Evolutionary conservation across 805 yeast genomes (phyloP).

Genomic region (Myxozyma neglecta): DNA sequence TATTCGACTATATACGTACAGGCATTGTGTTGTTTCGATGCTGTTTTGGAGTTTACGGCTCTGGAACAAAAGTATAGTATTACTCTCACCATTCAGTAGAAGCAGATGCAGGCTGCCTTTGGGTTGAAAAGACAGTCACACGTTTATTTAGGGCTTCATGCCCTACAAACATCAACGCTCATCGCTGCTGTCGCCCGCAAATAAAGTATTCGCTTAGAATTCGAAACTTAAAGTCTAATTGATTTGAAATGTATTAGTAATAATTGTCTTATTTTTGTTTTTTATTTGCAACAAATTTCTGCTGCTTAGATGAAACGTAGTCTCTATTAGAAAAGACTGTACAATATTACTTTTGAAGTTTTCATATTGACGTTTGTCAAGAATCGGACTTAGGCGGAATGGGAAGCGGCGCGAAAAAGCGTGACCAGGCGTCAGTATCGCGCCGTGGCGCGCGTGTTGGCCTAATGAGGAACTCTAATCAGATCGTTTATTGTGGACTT

Average conservation of each 20-base stretch:
- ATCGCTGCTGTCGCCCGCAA: neutral
- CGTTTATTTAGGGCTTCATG: neutral
- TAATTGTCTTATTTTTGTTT: neutral
- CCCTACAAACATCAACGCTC: neutral
- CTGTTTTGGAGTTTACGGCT: neutral
- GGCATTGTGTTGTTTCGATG: conserved; percentile 12
- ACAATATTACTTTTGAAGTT: too few species aligned
- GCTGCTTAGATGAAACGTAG: neutral
- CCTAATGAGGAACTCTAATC: conserved; percentile 14
- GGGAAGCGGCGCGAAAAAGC: conserved; percentile 3
- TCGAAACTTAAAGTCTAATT: neutral
- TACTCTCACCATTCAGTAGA: neutral
- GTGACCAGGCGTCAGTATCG: conserved; percentile 9
- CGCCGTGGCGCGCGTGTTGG: conserved; percentile 11
- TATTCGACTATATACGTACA: neutral
- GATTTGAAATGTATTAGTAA: neutral
- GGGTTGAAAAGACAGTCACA: conserved; percentile 15
- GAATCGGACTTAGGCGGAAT: neutral
- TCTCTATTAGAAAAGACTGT: too few species aligned
- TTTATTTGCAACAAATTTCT: neutral
- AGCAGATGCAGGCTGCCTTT: neutral
- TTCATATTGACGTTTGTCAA: too few species aligned
- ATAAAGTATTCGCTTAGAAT: neutral
- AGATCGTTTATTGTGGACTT: neutral
- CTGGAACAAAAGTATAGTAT: neutral